phyloP scores from a whole-genome alignment of 768 basidiomycete species.

The Trametes cubensis region DNA sequence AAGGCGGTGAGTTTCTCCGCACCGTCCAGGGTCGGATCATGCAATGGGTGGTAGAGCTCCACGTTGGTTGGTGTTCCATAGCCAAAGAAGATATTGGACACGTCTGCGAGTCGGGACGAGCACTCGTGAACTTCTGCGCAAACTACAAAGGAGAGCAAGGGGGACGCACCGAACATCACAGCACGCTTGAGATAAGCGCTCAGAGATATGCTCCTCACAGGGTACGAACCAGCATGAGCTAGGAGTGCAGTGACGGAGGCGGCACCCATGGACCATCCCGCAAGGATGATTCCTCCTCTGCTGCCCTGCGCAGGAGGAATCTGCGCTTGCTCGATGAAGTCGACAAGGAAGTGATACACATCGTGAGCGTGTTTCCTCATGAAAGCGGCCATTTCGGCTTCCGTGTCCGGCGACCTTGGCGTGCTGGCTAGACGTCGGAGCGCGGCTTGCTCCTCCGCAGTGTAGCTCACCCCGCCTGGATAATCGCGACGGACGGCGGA shows the following conservation, averaged over 20 bases:
- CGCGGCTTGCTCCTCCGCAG: too few species aligned
- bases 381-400: too few species aligned
- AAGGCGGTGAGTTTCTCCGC: neutral
- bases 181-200: conserved; percentile 5
- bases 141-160: too few species aligned
- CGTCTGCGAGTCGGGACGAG: too few species aligned
- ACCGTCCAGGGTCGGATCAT: conserved; percentile 6
- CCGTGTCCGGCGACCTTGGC: too few species aligned
- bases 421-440: too few species aligned
- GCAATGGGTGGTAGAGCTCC: neutral
- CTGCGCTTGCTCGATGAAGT: neutral
- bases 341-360: conserved; percentile 1
- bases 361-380: conserved; percentile 1
- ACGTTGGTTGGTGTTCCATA: too few species aligned
- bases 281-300: conserved; percentile 19
- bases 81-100: too few species aligned
- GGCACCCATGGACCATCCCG: conserved; percentile 20
- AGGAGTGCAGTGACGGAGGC: conserved; percentile 13
- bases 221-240: neutral
- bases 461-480: too few species aligned
- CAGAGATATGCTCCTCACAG: neutral
- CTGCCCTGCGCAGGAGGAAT: neutral
- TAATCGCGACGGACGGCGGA: too few species aligned
- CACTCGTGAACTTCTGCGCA: too few species aligned
- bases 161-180: conserved; percentile 12